Base-by-base conservation (phyloP, 768 basidiomycete species). In the Daedaleopsis sinensis region DNA sequence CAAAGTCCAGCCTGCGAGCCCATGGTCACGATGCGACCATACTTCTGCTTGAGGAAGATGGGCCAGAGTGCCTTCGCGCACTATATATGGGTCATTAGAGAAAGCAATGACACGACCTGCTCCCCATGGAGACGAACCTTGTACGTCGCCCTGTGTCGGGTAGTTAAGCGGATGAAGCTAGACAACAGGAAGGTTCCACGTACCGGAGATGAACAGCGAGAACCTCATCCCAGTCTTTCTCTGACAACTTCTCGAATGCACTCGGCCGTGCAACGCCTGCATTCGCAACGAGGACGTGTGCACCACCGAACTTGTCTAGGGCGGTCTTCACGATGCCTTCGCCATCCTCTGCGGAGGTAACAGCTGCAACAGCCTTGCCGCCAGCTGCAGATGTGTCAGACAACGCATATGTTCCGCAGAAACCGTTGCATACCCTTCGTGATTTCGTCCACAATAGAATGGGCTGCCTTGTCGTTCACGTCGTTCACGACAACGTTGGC, bases 401-500 rank as follows among this genome's bases (percentile, higher is more conserved):
- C 37, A 24, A 52, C 3, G 35, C n/a, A 27, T 12, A 37, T 39
- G 10, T 21, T 35, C 35, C 13, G 10, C 37, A 21, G 24, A 71
- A 47, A 23, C 15, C 9, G 19, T 47, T 10, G 10, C 80, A 46
- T 53, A 92, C 94, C 86, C 73, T 87, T 84, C 62, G 84, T 81
- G 60, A 98, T 85, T 71, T 98, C 95, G n/a, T 89, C 84, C 18
- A 93, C 94, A 2, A 98, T 95, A 9, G 82, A 77, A 21, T 85
- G 84, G 8, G 95, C 95, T 1, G 84, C 89, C 67, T 94, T 92
- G 70, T 89, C 90, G 72, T 82, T 94, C 50, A 98, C 89, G 69
- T 99, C 97, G 72, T 98, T 99, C 46, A 98, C 86, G 48, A 98
- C 91, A 36, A 99, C 92, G 68, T 97, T 97, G 11, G 94, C 96